Evolutionary conservation across 179 eudicot genomes (phyloP).

Genomic region (Kewa caespitosa): DNA sequence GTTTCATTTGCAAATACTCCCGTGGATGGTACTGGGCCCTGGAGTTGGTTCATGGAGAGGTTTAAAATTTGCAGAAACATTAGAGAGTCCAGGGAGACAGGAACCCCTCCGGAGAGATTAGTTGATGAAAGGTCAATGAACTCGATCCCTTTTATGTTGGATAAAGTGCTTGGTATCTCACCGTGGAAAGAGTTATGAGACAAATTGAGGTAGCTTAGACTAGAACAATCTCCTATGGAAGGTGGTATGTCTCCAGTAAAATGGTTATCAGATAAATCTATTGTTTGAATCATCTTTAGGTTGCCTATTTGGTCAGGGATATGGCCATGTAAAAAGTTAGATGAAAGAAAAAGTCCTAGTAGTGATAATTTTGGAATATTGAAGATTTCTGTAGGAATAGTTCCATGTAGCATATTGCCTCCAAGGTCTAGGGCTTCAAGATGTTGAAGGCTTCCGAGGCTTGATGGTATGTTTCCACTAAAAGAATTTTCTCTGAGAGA

Average conservation of each 20-base stretch:
- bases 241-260: conserved; percentile 21
- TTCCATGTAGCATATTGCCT: conserved; percentile 13
- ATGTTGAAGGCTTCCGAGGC: conserved; percentile 18
- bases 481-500: conserved; percentile 12
- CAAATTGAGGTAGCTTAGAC: conserved; percentile 14
- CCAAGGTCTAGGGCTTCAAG: conserved; percentile 20
- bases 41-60: conserved; percentile 27
- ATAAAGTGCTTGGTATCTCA: conserved; percentile 13
- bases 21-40: conserved; percentile 22
- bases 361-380: conserved; percentile 9
- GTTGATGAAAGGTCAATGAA: conserved; percentile 19
- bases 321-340: conserved; percentile 21
- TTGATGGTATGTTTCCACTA: conserved; percentile 20
- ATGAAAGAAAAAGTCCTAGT: conserved; percentile 25
- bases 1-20: conserved; percentile 22
- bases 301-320: conserved; percentile 28
- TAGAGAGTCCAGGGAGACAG: conserved; percentile 12
- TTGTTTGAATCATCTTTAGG: conserved; percentile 19
- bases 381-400: conserved; percentile 20
- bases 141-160: conserved; percentile 10
- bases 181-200: conserved; percentile 19
- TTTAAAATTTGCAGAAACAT: conserved; percentile 16
- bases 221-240: conserved; percentile 24
- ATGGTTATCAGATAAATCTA: conserved; percentile 23
- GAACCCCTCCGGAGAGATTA: conserved; percentile 22